Base-by-base conservation (phyloP, 768 basidiomycete genomes). In the Mycena rosella region DNA sequence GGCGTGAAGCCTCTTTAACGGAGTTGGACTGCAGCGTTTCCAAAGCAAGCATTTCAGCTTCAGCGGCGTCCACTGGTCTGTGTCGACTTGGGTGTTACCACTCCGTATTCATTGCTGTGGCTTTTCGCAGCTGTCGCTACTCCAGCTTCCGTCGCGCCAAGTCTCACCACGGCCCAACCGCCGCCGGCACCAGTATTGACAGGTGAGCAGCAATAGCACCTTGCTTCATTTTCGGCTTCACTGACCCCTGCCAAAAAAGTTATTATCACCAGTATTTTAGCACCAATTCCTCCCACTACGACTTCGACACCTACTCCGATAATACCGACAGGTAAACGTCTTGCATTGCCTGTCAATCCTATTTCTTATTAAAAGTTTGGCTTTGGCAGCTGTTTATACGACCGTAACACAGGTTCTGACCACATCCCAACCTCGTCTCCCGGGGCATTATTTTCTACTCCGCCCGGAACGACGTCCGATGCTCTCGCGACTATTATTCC, bases 331-430 rank as follows among this genome's bases (percentile, higher is more conserved):
- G 60, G 69, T 59, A 30, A 38, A 34, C 45, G 20, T 24, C 26
- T 51, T n/a, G 20, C 14, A 24, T 56, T 26, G 15, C 58, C 48
- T 32, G 40, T 36, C 20, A 52, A 62, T 30, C 29, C 55, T 30
- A 63, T 52, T 48, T 30, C 29, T 60, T 30, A 63, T 52, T 48
- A 55, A 49, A 58, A 53, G 11, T 26, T 58, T 65, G 60, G 61
- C 44, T 32, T 45, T 24, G 62, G 51, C 58, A 71, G 69, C 69
- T 63, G 61, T 64, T 3, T 66, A 53, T 60, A 64, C 65, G 17
- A 71, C 69, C 24, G 51, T 67, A 42, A 67, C 59, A 9, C 60
- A 71, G 29, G 61, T 71, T 49, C 24, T 70, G 38, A 64, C 65
- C 53, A 67, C 65, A 40, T 42, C 45, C 64, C 59, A 14, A 48